phyloP scores from a whole-genome alignment of 257 asterid genomes.

The Forsythia viridissima region DNA sequence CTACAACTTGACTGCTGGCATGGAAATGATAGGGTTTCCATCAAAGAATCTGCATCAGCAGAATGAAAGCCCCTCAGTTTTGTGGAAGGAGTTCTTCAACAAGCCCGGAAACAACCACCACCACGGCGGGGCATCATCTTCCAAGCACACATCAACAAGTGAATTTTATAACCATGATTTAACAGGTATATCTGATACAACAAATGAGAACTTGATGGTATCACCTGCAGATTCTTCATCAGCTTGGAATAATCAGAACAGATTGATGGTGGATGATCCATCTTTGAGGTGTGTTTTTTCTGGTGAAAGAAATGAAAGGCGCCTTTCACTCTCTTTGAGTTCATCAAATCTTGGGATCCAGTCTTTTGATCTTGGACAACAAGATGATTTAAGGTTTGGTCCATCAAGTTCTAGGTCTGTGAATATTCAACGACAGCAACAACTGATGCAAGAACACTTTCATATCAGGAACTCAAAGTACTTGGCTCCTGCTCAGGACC shows the following conservation, averaged over 20 bases:
- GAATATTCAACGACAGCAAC: slow-evolving; percentile 32
- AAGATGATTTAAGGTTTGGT: slow-evolving; percentile 43
- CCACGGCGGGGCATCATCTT: slow-evolving; percentile 30
- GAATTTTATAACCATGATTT: slow-evolving; percentile 36
- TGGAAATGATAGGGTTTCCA: slow-evolving; percentile 77
- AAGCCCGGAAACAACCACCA: slow-evolving; percentile 18
- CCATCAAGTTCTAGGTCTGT: slow-evolving; percentile 59
- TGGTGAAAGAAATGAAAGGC: slow-evolving; percentile 77
- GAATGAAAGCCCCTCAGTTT: slow-evolving; percentile 11
- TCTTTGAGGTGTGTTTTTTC: slow-evolving; percentile 63
- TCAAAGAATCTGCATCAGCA: slow-evolving; percentile 34
- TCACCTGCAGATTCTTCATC: slow-evolving; percentile 13
- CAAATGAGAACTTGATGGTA: slow-evolving; percentile 30
- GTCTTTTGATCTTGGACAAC: slow-evolving; percentile 58
- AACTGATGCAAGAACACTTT: slow-evolving; percentile 32
- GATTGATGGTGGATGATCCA: slow-evolving; percentile 45
- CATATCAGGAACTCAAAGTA: slow-evolving; percentile 56
- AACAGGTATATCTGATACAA: slow-evolving; percentile 27
- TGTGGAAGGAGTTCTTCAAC: slow-evolving; percentile 53
- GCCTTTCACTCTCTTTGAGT: slow-evolving; percentile 76
- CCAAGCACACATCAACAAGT: slow-evolving; percentile 33
- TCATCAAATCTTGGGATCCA: slow-evolving; percentile 66
- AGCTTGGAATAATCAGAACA: slow-evolving; percentile 33
- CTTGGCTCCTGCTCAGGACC: slow-evolving; percentile 69
- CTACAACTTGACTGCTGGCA: slow-evolving; percentile 52